Base-by-base conservation (phyloP, 345 rosid genomes). In the Citropsis articulata region DNA sequence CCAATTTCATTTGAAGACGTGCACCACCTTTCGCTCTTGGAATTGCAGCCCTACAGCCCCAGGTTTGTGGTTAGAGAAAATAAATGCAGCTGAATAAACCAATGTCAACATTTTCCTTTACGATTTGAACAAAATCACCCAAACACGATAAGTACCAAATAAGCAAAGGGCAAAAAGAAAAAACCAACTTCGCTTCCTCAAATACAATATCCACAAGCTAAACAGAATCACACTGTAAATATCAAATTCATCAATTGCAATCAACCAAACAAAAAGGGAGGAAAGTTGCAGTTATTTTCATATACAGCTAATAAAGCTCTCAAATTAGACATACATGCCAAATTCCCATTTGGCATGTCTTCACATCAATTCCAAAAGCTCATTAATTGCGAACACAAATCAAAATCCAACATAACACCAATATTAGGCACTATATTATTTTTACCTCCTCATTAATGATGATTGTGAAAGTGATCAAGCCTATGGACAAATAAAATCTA, bases 1-100 rank as follows among this genome's bases (percentile, higher is more conserved):
- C 94, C 87, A 96, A 77, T 86, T 94, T 94, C 99, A 96, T 92
- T 81, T 90, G 95, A 73, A 96, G 87, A 9, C 82, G 87, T 0
- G 88, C 88, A 61, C 97, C 95, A 28, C 89, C 85, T 80, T 94
- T 94, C 24, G 87, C 94, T 84, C 86, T 88, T 13, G 99, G 99
- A 80, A 96, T 92, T 79, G 91, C 90, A 73, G 99, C 97, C 85
- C 99, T 96, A 77, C 61, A 56, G 24, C 67, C 68, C 59, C 69
- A 62, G 33, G 73, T 14, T 68, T 45, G 56, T 63, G 72, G 7
- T 66, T 42, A 83, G 76, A 42, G 18, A 55, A 55, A 62, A 65
- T 9, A 3, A 63, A 50, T 64, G 36, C 75, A 42, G 24, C 61
- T 10, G 27, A 50, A 28, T 2, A 67, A 42, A 27, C 60, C 63